These are phyloP conservation scores for Breynia disticha DNA, from an alignment of 441 rosid genomes.

Conservation along the genomic window DNA sequence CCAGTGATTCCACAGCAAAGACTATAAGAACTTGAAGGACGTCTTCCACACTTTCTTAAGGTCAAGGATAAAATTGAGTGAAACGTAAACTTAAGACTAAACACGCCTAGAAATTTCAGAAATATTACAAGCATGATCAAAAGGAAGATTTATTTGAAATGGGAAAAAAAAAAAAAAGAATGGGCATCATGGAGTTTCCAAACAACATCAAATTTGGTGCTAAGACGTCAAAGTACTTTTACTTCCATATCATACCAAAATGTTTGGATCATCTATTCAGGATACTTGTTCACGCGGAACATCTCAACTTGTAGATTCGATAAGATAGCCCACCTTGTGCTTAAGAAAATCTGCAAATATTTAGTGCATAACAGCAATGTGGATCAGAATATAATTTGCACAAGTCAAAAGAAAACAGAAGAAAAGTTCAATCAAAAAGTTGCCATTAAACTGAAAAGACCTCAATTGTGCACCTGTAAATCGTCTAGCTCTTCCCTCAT, in stretches of 20 bases:
- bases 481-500: constrained; percentile 99
- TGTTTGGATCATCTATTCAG: constrained; percentile 22
- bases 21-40: constrained; percentile 98
- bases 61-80: constrained; percentile 44
- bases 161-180: too few species aligned
- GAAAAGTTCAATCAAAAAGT: not conserved
- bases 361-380: constrained; percentile 9
- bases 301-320: constrained; percentile 94
- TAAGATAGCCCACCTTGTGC: constrained; percentile 99
- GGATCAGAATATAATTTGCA: not conserved
- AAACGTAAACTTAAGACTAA: constrained; percentile 6
- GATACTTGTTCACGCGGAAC: constrained; percentile 99
- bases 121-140: not conserved
- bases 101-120: not conserved
- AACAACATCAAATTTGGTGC: not conserved
- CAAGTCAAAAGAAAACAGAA: constrained; percentile 8
- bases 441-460: not conserved
- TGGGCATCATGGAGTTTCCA: not conserved
- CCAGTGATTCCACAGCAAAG: constrained; percentile 95
- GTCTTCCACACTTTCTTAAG: constrained; percentile 72
- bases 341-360: constrained; percentile 73
- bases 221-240: constrained; percentile 1
- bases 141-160: too few species aligned
- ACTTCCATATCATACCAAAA: constrained; percentile 11
- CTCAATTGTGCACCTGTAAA: constrained; percentile 84